Evolutionary conservation across 2,329 filamentous ascomycete genomes (phyloP), one percentile per base, ranked within the genome.

Genomic region (Nothopassalora personata): DNA sequence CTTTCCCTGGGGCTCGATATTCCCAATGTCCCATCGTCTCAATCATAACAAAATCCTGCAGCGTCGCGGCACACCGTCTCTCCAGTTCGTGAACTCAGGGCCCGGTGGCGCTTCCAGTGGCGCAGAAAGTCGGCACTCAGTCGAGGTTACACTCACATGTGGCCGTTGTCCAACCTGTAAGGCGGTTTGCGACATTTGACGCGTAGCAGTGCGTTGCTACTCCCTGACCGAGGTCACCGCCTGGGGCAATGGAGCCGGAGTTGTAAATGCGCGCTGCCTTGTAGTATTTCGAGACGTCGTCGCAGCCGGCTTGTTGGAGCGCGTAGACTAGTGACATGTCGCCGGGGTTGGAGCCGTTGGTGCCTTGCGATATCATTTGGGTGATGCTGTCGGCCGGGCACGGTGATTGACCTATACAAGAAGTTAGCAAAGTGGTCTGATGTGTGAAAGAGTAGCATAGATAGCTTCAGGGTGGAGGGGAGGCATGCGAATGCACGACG

Each of bases 121-220:
- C 39, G 13, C 39, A 43, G 15, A 15, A 18, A n/a, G 13, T 18
- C 46, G 28, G 1, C 49, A 15, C 49, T 51, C 30, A 51, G n/a
- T 55, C 46, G 4, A 61, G 47, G 5, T 33, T 49, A 34, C 60
- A 63, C 10, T 18, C 23, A 34, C 53, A 45, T 10, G 30, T 27
- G 1, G 47, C 49, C 6, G 47, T 58, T 3, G 56, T 61, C 77
- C 77, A 79, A 8, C 77, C 75, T 4, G 72, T 71, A 43, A 81
- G 69, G 33, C 78, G 72, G 65, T 81, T 81, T 39, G 81, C 80
- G 64, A 83, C 72, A 62, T 83, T 81, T 15, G 72, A 74, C n/a
- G 76, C 71, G 65, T 83, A 83, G 73, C 81, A 83, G 62, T 78
- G 76, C n/a, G 79, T 81, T 11, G 75, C 76, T 64, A 80, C 72